These are phyloP conservation scores for Suhomyces bokatorum DNA, from an alignment of 1,139 yeast genomes.

Conservation along the genomic window DNA sequence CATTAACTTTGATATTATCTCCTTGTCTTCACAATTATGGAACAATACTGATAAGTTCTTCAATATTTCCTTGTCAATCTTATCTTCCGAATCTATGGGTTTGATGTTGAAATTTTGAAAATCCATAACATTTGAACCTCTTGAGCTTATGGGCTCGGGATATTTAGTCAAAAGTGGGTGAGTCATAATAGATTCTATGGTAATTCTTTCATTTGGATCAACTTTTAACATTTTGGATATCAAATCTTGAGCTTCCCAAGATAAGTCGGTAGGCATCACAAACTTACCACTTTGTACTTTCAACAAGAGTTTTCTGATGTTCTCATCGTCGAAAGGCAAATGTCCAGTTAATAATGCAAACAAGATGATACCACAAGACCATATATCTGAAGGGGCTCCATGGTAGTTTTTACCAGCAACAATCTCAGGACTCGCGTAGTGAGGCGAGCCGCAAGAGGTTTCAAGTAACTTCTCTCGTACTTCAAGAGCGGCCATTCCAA, in stretches of 20 bases:
- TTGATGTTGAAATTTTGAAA: conserved; percentile 38
- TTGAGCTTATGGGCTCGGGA: conserved; percentile 40
- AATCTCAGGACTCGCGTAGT: conserved; percentile 97
- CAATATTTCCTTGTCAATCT: conserved; percentile 79
- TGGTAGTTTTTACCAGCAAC: conserved; percentile 93
- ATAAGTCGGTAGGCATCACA: conserved; percentile 76
- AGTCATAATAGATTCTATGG: conserved; percentile 65
- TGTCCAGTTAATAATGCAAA: conserved; percentile 94
- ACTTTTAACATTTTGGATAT: conserved; percentile 80
- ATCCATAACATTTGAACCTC: conserved; percentile 27
- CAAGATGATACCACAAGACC: conserved; percentile 97
- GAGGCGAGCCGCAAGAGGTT: conserved; percentile 98
- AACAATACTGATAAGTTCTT: conserved; percentile 85
- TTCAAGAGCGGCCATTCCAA: conserved; percentile 99
- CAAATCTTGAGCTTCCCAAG: conserved; percentile 82
- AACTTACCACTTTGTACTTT: conserved; percentile 91
- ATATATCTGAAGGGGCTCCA: conserved; percentile 95
- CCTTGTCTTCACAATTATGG: conserved; percentile 76
- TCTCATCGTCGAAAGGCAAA: conserved; percentile 95
- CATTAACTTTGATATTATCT: conserved; percentile 59
- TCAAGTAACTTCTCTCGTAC: conserved; percentile 81
- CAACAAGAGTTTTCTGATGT: conserved; percentile 76
- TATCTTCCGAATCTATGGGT: conserved; percentile 52
- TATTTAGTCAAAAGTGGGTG: conserved; percentile 85
- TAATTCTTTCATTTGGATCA: conserved; percentile 75